phyloP scores from a whole-genome alignment of 257 asterid genomes.

The Solanum sitiens region DNA sequence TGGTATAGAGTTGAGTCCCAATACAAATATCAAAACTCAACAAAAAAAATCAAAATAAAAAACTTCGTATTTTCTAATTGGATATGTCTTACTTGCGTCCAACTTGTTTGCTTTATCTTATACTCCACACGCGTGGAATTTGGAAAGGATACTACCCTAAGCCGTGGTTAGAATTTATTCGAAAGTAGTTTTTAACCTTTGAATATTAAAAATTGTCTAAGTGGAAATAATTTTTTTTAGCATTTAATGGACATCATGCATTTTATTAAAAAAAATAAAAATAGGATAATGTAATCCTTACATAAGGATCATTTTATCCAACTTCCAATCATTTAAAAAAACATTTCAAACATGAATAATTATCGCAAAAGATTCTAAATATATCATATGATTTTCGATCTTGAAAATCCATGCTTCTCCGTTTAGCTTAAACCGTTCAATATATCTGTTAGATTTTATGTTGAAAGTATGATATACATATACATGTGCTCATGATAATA shows the following conservation, averaged over 20 bases:
- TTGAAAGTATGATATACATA: not conserved
- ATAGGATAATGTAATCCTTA: not conserved
- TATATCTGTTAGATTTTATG: not conserved
- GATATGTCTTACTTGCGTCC: not conserved
- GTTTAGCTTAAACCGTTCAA: no score
- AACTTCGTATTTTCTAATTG: not conserved
- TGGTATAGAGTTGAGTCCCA: no score
- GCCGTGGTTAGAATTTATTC: not conserved
- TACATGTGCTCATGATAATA: not conserved
- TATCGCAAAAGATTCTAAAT: not conserved
- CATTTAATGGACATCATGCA: not conserved
- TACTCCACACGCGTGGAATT: not conserved
- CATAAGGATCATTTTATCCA: not conserved
- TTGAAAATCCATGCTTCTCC: not conserved
- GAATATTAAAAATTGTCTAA: not conserved
- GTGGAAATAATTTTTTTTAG: not conserved
- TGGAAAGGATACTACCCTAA: not conserved
- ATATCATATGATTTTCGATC: not conserved
- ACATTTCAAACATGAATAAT: not conserved
- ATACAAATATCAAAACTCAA: no score
- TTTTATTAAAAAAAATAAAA: not conserved
- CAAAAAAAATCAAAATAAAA: no score
- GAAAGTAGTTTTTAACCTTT: not conserved
- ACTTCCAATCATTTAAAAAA: not conserved
- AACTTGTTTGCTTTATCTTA: not conserved